Conservation (phyloP, 2,329 filamentous ascomycete genomes). For the Fusarium fracticaudum region DNA sequence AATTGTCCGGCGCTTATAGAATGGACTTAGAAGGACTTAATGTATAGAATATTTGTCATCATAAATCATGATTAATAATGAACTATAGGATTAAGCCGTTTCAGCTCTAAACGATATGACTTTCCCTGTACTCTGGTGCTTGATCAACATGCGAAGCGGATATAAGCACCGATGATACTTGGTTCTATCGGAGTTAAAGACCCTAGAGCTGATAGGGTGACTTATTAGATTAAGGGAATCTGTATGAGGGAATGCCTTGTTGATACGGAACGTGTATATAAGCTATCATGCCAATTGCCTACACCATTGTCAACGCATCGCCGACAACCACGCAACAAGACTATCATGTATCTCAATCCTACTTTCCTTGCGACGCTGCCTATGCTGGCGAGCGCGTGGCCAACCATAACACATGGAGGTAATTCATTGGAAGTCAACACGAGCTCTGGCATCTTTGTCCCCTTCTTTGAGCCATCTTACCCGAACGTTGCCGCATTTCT, state of each 20-base stretch:
- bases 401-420: neutral
- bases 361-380: neutral
- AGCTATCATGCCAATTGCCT: neutral
- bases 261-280: neutral
- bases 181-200: conserved; percentile 19
- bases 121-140: too few species aligned
- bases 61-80: neutral
- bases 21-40: conserved; percentile 3
- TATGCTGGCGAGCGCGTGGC: neutral
- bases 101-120: neutral
- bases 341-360: neutral
- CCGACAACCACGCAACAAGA: neutral
- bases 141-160: neutral
- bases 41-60: neutral
- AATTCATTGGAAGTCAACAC: conserved; percentile 4
- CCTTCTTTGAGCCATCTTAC: neutral
- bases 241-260: accelerated
- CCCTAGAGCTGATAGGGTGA: too few species aligned
- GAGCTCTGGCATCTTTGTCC: conserved; percentile 25
- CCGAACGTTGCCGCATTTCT: conserved; percentile 24
- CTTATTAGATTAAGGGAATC: neutral
- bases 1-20: conserved; percentile 9
- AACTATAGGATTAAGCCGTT: too few species aligned
- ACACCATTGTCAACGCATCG: too few species aligned
- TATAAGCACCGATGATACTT: neutral